A percentile compares a stretch with the other conserved stretches of the same genome.
phyloP scores from a whole-genome alignment of 2,329 filamentous ascomycete genomes.

The Aspergillus cejpii region DNA sequence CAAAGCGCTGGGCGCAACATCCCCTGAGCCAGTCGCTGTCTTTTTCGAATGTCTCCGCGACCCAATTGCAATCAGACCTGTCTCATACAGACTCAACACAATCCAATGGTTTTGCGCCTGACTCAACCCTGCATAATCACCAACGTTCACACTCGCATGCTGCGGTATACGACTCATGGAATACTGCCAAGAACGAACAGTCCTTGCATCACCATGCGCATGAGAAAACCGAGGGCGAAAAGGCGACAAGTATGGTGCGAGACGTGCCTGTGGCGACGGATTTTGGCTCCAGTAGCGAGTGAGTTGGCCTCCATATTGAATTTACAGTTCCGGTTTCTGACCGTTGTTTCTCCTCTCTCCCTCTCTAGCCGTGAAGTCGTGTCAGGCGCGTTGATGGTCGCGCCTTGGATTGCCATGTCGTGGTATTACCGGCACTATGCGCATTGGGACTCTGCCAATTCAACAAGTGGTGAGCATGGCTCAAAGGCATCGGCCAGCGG shows the following conservation, averaged over 20 bases:
- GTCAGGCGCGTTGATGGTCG: slow-evolving; percentile 42
- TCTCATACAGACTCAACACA: slow-evolving; percentile 12
- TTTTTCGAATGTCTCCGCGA: slow-evolving; percentile 14
- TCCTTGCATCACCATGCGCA: not conserved
- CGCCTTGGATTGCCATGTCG: slow-evolving; percentile 35
- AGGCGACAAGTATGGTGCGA: not conserved
- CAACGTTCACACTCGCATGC: slow-evolving; percentile 39
- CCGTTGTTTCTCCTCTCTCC: slow-evolving; percentile 1
- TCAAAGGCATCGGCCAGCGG: slow-evolving; percentile 5
- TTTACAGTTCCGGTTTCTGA: not conserved
- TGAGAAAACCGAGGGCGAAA: not conserved
- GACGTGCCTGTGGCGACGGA: slow-evolving; percentile 1
- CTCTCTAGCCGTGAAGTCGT: slow-evolving; percentile 42
- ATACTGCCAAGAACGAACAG: not conserved
- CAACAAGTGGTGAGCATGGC: slow-evolving; percentile 8
- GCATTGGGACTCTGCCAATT: slow-evolving; percentile 9
- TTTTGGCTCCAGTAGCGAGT: slow-evolving; percentile 9
- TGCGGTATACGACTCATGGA: not conserved
- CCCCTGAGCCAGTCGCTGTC: slow-evolving; percentile 23
- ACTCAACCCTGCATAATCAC: slow-evolving; percentile 21
- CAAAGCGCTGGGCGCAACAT: slow-evolving; percentile 26
- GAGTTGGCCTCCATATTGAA: slow-evolving; percentile 5
- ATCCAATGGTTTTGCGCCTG: slow-evolving; percentile 24
- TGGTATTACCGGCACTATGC: slow-evolving; percentile 31
- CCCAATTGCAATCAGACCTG: slow-evolving; percentile 15